phyloP scores from a whole-genome alignment of 225 moss, liverwort and hornwort species.

The Sphagnum contortum region DNA sequence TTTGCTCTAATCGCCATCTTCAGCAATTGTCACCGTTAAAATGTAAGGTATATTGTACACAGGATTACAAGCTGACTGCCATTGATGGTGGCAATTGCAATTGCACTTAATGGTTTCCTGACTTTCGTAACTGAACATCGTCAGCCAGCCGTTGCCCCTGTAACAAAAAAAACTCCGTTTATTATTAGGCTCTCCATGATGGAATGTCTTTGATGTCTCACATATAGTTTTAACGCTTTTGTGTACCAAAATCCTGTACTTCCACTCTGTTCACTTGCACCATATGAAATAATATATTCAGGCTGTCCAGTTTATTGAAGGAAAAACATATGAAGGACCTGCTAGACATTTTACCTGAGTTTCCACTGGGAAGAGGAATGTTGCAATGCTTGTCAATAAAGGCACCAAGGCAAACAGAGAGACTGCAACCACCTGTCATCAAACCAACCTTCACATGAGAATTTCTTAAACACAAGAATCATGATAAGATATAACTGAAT shows the following conservation, averaged over 20 bases:
- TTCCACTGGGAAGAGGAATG: slow-evolving; percentile 55
- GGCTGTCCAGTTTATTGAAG: neutral
- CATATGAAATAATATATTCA: neutral
- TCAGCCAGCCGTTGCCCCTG: slow-evolving; percentile 39
- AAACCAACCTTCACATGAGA: neutral
- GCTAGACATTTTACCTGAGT: slow-evolving; percentile 34
- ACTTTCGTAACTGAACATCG: slow-evolving; percentile 16
- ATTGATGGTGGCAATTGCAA: too few relatives aligned
- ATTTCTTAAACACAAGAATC: neutral
- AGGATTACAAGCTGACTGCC: too few relatives aligned
- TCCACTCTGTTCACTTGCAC: neutral
- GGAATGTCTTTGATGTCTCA: neutral
- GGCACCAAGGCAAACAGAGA: slow-evolving; percentile 57
- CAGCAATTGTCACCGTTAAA: too few relatives aligned
- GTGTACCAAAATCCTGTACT: neutral
- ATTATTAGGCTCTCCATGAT: neutral
- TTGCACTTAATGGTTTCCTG: neutral
- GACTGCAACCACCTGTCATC: slow-evolving; percentile 53
- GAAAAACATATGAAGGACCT: neutral
- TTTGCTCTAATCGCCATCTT: too few relatives aligned
- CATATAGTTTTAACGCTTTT: neutral
- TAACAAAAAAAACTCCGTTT: slow-evolving; percentile 1
- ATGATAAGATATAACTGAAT: neutral
- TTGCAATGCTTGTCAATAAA: slow-evolving; percentile 49
- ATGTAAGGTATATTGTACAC: too few relatives aligned